These are phyloP conservation scores for Mikania micrantha DNA, from an alignment of 129 eudicot genomes.

Conservation along the genomic window DNA sequence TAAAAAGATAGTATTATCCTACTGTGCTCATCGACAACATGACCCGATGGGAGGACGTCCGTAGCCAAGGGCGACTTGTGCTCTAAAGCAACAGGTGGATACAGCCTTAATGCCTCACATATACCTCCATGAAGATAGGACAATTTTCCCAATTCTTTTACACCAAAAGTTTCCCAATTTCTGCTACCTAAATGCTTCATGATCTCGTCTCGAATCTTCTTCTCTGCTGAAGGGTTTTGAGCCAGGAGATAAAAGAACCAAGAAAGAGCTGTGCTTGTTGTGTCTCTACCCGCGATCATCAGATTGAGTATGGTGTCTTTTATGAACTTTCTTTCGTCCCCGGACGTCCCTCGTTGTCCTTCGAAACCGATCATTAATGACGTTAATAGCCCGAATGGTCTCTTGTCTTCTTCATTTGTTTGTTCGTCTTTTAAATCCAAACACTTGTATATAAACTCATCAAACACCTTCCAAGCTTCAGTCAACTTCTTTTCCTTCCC, in stretches of 20 bases:
- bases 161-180: no score
- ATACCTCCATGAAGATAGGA: constrained; percentile 25
- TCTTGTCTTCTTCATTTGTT: no score
- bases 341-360: neutral
- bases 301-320: constrained; percentile 1
- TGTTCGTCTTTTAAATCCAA: neutral
- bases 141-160: neutral
- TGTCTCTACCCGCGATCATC: constrained; percentile 16
- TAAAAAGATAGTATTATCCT: constrained; percentile 15
- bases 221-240: neutral
- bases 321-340: neutral
- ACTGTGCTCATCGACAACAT: neutral
- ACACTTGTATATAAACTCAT: constrained; percentile 4
- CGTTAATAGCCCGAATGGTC: neutral
- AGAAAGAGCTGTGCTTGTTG: constrained; percentile 13
- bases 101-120: constrained; percentile 24
- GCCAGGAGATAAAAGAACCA: constrained; percentile 22
- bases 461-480: constrained; percentile 6
- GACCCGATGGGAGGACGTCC: constrained; percentile 26
- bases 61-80: neutral
- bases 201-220: constrained; percentile 4
- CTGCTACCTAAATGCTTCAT: neutral
- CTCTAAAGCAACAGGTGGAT: constrained; percentile 14
- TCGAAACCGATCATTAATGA: neutral
- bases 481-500: constrained; percentile 21